Base-by-base conservation (phyloP, 495 filamentous ascomycete genomes). In the Annulohypoxylon nitens region DNA sequence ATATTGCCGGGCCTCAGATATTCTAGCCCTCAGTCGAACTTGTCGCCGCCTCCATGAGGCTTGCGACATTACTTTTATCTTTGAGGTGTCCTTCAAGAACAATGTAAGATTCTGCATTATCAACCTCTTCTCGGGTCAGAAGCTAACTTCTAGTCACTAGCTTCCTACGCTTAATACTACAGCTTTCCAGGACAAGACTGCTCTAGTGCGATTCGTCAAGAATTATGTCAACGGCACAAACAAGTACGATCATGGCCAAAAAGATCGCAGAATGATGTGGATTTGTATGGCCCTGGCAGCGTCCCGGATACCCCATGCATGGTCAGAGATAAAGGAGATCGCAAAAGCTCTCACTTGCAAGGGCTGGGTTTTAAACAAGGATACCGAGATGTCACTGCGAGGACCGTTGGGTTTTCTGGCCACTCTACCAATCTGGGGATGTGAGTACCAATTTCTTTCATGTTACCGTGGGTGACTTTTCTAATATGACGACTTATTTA, bases 341-440 rank as follows among this genome's bases (percentile, higher is more conserved):
- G 30, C 36, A 25, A 68, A 53, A n/a, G 60, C 12, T 18, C 26
- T 71, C 11, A 64, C 60, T 16, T 12, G 41, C 20, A n/a, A 18
- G 2, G 48, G 54, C 9, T 9, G 57, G 30, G 30, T 30, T 23
- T n/a, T 71, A 16, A 51, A 26, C 25, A 34, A 62, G 2, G 67
- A 70, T 11, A 61, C 68, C 9, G 47, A 64, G 25, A 36, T 30
- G 14, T 68, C 64, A 39, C 48, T 75, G 2, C 51, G 12, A 34
- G 72, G 72, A 16, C 8, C 71, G 4, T 16, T 75, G 11, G 72
- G 12, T 7, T 71, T 75, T 8, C 64, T 75, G 11, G 33, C 67
- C 25, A 75, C 68, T 53, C 25, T 75, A 41, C 68, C 64, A 7
- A 47, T 75, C n/a, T 75, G 72, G 72, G 72, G 72, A 26, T 71